Evolutionary conservation across 179 eudicot species (phyloP).

Genomic region (Nepenthes alata): DNA sequence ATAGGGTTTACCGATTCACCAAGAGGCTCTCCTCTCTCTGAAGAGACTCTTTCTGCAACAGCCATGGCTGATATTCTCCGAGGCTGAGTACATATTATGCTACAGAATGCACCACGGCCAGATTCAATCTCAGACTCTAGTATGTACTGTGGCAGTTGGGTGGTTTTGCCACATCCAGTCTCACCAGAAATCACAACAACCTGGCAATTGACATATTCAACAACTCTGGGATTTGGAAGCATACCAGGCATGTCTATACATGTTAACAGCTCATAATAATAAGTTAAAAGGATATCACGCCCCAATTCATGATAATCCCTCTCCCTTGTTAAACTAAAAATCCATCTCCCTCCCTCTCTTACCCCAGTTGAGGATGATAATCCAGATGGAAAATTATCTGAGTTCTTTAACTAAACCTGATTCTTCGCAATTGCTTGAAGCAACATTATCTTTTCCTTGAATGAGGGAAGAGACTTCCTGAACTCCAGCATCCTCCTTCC

Average conservation of each 20-base stretch:
- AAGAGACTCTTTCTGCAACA: conserved; percentile 90
- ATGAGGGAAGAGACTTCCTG: conserved; percentile 84
- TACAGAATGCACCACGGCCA: conserved; percentile 98
- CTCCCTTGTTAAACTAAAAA: too few species aligned
- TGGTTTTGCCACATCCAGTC: conserved; percentile 99
- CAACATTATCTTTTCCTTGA: conserved; percentile 81
- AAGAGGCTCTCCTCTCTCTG: conserved; percentile 99
- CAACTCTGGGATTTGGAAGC: background rate
- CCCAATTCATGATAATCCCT: too few species aligned
- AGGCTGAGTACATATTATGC: conserved; percentile 95
- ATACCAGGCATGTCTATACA: conserved; percentile 1
- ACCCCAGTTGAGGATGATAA: too few species aligned
- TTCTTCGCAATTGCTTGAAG: conserved; percentile 91
- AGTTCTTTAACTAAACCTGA: conserved; percentile 42
- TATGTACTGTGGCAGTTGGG: conserved; percentile 96
- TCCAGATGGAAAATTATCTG: too few species aligned
- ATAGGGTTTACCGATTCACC: conserved; percentile 74
- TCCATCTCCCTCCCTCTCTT: too few species aligned
- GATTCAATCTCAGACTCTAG: conserved; percentile 96
- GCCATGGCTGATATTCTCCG: conserved; percentile 99
- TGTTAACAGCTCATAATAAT: background rate
- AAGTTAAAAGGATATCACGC: too few species aligned
- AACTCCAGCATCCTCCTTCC: conserved; percentile 76
- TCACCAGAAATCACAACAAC: conserved; percentile 96
- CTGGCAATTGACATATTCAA: conserved; percentile 27